Conservation (phyloP, 2,329 filamentous ascomycete species). For the Fusarium sp. region DNA sequence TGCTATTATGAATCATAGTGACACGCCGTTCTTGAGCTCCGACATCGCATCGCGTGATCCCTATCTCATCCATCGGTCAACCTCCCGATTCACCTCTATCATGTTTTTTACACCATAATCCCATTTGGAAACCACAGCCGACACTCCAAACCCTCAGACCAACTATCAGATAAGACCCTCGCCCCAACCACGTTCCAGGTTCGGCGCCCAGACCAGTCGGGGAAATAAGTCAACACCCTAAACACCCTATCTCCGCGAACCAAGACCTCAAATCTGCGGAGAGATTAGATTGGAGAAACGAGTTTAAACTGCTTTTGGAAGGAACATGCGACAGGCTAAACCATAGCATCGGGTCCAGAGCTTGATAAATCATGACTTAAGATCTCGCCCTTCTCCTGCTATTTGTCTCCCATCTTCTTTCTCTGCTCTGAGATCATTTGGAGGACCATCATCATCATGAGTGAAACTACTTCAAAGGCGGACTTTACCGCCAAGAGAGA, state of each 20-base stretch:
- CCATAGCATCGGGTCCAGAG: not conserved
- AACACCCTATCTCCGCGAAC: conserved; percentile 11
- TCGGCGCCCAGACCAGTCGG: not conserved
- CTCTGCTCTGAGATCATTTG: not conserved
- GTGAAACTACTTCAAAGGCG: conserved; percentile 12
- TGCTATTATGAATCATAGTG: not conserved
- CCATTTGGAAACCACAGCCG: conserved; percentile 11
- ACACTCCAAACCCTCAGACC: not conserved
- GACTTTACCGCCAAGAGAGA: conserved; percentile 14
- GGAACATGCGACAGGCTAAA: conserved; percentile 28
- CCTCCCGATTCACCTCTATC: not conserved
- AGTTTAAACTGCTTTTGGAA: conserved; percentile 25
- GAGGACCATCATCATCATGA: not conserved
- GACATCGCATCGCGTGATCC: not conserved
- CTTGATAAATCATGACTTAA: not conserved
- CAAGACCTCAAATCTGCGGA: conserved; percentile 6
- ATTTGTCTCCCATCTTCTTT: not conserved
- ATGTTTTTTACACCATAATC: not conserved
- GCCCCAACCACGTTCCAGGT: not conserved
- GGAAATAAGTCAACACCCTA: conserved; percentile 10
- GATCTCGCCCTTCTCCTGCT: not conserved
- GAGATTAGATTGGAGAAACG: conserved; percentile 8
- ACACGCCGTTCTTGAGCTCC: not conserved
- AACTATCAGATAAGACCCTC: conserved; percentile 4
- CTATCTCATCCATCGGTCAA: not conserved